Percentiles rank a stretch among this genome's conserved stretches.
phyloP scores from a whole-genome alignment of 2,329 filamentous ascomycete species.

The Talaromyces sp. region DNA sequence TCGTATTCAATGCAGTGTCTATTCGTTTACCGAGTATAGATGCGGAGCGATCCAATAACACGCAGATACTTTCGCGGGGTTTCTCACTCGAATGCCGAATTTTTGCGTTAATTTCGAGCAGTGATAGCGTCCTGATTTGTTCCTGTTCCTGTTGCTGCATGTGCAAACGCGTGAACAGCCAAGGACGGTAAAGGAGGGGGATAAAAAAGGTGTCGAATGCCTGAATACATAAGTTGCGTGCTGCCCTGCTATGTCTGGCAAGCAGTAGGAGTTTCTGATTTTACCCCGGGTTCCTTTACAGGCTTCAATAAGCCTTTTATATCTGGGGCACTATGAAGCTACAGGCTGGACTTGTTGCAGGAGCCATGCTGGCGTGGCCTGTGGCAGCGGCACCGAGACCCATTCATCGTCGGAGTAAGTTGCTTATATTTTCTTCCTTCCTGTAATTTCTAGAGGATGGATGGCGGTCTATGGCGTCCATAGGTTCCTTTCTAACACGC shows the following conservation, averaged over 20 bases:
- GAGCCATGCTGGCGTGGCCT: neutral
- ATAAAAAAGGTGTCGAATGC: neutral
- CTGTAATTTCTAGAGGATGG: neutral
- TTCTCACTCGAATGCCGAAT: neutral
- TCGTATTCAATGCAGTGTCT: neutral
- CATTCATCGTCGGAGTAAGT: constrained; percentile 10
- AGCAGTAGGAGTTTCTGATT: neutral
- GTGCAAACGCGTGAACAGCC: neutral
- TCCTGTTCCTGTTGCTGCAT: neutral
- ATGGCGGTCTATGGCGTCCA: neutral
- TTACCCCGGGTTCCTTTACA: too few species aligned
- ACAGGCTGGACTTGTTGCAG: neutral
- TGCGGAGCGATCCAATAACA: neutral
- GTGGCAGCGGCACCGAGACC: neutral
- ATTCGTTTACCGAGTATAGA: neutral
- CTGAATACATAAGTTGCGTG: neutral
- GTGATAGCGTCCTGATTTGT: neutral
- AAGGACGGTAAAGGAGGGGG: too few species aligned
- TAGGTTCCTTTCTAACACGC: neutral
- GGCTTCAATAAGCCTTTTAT: neutral
- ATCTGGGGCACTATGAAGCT: neutral
- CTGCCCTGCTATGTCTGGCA: neutral
- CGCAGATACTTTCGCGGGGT: neutral
- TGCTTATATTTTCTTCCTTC: neutral
- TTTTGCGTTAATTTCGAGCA: neutral